Evolutionary conservation across 2,329 filamentous ascomycete genomes (phyloP).

Genomic region (Hortaea sp.): DNA sequence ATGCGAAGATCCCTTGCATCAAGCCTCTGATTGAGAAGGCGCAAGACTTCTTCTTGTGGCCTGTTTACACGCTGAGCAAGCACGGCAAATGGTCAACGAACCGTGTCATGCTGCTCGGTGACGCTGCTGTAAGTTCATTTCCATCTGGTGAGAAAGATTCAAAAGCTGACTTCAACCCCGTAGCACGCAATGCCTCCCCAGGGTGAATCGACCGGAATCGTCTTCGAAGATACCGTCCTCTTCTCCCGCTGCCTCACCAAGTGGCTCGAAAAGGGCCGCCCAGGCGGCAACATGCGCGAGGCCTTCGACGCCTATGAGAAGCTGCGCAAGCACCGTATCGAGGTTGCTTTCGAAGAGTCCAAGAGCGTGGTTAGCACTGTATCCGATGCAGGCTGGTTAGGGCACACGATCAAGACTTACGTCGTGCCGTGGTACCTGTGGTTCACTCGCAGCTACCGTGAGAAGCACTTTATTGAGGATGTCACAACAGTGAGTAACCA

Average conservation of each 20-base stretch:
- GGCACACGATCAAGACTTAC: slow-evolving; percentile 35
- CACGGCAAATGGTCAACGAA: slow-evolving; percentile 35
- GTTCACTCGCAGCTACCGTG: slow-evolving; percentile 31
- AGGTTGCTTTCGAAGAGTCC: slow-evolving; percentile 36
- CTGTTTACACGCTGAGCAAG: slow-evolving; percentile 36
- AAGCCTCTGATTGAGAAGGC: slow-evolving; percentile 31
- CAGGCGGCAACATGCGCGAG: slow-evolving; percentile 29
- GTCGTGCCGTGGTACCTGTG: slow-evolving; percentile 39
- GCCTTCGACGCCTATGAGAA: slow-evolving; percentile 39
- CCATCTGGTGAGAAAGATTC: background rate
- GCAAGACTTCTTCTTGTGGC: slow-evolving; percentile 36
- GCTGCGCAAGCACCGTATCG: slow-evolving; percentile 35
- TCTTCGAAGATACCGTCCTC: slow-evolving; percentile 43
- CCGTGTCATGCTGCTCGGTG: slow-evolving; percentile 35
- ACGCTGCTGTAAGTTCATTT: slow-evolving; percentile 29
- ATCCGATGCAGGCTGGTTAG: slow-evolving; percentile 35
- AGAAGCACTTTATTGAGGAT: slow-evolving; percentile 38
- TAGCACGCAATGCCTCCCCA: slow-evolving; percentile 42
- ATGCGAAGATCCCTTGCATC: slow-evolving; percentile 29
- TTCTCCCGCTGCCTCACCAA: slow-evolving; percentile 35
- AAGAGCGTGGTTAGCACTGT: slow-evolving; percentile 37
- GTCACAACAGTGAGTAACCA: slow-evolving; percentile 28
- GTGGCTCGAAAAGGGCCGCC: slow-evolving; percentile 32
- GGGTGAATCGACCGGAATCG: slow-evolving; percentile 41
- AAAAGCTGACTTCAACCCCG: background rate